Conservation (phyloP, 2,329 filamentous ascomycete species). For the Falciphora oryzae region DNA sequence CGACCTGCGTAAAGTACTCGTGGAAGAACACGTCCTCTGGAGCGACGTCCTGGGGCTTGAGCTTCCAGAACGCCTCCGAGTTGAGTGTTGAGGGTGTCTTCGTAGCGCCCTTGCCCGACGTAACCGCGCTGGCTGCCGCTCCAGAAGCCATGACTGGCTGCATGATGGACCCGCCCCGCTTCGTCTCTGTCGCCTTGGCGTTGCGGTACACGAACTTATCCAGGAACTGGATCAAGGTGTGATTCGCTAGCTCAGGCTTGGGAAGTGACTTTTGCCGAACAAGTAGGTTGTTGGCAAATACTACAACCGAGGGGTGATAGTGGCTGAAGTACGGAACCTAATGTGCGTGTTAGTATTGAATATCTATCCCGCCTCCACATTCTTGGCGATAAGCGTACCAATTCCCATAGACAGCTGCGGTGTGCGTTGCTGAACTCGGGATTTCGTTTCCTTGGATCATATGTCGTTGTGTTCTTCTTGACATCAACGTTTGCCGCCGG, state of each 20-base stretch:
- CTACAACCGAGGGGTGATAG: conserved; percentile 87
- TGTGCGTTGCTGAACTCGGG: conserved; percentile 93
- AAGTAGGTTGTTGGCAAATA: conserved; percentile 72
- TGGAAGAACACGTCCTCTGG: conserved; percentile 98
- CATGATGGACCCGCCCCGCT: conserved; percentile 89
- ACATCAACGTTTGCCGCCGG: conserved; percentile 36
- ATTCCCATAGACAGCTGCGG: conserved; percentile 86
- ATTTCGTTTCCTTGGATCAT: conserved; percentile 87
- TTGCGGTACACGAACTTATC: conserved; percentile 99
- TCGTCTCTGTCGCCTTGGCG: conserved; percentile 63
- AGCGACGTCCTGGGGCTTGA: conserved; percentile 79
- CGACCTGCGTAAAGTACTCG: conserved; percentile 79
- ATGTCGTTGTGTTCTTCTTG: conserved; percentile 34
- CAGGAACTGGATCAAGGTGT: conserved; percentile 90
- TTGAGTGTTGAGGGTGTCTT: conserved; percentile 55
- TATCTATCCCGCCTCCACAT: background rate
- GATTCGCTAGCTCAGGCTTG: conserved; percentile 85
- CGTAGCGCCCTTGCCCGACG: conserved; percentile 42
- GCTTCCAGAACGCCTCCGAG: conserved; percentile 83
- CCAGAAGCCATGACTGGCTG: conserved; percentile 65
- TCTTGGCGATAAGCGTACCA: conserved; percentile 45
- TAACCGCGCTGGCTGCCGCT: conserved; percentile 50
- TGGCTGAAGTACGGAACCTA: conserved; percentile 66
- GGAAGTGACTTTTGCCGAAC: conserved; percentile 65
- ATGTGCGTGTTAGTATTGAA: conserved; percentile 17